Evolutionary conservation across 805 yeast species (phyloP), one percentile per base, ranked within the genome.

Genomic region (Candida xiaguanensis): DNA sequence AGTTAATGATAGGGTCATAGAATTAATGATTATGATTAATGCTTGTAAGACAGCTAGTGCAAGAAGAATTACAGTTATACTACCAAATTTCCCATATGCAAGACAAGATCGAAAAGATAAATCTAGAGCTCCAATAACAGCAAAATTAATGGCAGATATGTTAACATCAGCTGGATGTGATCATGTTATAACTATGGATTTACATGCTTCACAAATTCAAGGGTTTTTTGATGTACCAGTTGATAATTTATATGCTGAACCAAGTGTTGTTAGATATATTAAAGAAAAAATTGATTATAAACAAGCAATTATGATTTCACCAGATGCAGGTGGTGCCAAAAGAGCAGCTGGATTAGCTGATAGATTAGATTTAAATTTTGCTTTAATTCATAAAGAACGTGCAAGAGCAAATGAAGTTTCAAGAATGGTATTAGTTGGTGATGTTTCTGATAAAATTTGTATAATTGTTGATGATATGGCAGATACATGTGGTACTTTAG

Each of bases 321-420:
- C 95, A 5, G 95, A 85, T 65, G 95, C 93, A 6, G 95, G 95
- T 58, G 95, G 95, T 46, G 93, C 93, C 42, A 85, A 85, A 57
- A 75, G 95, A 65, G 93, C 86, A n/a, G 93, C 93, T 8, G 81
- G 84, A 8, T 67, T 85, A 48, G 93, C 93, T 38, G 93, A 85
- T 58, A 74, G 82, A 44, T 64, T 85, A 48, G 93, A 85, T 59
- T 67, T 83, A 56, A 83, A 83, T 55, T 85, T 85, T 63, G 93
- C 93, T 16, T 75, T 85, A 61, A 85, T 85, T 50, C 93, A 85
- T 61, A 85, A 85, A 59, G 95, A 85, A 63, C 73, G 95, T 59
- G 86, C 84, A 17, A 73, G 82, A 46, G 93, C 93, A 20, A 85
- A 85, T 56, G 93, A 85, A 57, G 90, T 85, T 27, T 78, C 86